Percentiles rank a stretch among this genome's conserved stretches.
Evolutionary conservation across 2,329 filamentous ascomycete species (phyloP).

Genomic region (Ophiostoma perfectum): DNA sequence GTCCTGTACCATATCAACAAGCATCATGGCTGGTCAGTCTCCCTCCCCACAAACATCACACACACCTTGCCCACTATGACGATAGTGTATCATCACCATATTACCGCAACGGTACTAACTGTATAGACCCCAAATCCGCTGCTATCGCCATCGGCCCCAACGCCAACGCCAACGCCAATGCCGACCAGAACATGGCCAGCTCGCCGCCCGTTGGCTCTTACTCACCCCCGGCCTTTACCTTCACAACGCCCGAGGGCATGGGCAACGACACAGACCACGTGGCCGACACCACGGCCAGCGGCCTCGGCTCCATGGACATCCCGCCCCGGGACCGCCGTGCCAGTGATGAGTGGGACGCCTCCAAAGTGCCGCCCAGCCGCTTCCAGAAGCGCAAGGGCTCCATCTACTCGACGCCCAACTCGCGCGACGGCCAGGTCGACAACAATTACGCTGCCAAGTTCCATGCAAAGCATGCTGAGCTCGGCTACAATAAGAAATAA

Average conservation of each 20-base stretch:
- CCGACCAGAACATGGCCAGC: constrained; percentile 1
- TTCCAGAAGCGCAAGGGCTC: constrained; percentile 67
- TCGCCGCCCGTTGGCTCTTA: constrained; percentile 11
- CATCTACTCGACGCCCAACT: constrained; percentile 61
- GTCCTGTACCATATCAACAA: neutral
- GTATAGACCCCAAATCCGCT: constrained; percentile 9
- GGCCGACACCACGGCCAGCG: neutral
- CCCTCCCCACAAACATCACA: neutral
- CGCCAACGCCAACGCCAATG: neutral
- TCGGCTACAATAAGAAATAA: constrained; percentile 39
- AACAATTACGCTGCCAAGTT: constrained; percentile 55
- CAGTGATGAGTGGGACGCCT: constrained; percentile 41
- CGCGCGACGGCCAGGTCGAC: constrained; percentile 60
- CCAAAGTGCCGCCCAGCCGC: constrained; percentile 60
- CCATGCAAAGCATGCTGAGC: constrained; percentile 54
- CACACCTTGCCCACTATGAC: neutral
- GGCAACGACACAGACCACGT: neutral
- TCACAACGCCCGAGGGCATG: constrained; percentile 12
- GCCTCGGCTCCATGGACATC: neutral
- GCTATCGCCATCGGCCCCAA: constrained; percentile 19
- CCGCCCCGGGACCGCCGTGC: constrained; percentile 19
- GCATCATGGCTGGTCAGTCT: constrained; percentile 3
- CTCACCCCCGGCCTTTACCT: constrained; percentile 19
- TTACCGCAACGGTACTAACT: neutral
- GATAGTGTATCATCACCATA: neutral